Evolutionary conservation across 2,329 filamentous ascomycete genomes (phyloP).

Genomic region (Aspergillus piperis): DNA sequence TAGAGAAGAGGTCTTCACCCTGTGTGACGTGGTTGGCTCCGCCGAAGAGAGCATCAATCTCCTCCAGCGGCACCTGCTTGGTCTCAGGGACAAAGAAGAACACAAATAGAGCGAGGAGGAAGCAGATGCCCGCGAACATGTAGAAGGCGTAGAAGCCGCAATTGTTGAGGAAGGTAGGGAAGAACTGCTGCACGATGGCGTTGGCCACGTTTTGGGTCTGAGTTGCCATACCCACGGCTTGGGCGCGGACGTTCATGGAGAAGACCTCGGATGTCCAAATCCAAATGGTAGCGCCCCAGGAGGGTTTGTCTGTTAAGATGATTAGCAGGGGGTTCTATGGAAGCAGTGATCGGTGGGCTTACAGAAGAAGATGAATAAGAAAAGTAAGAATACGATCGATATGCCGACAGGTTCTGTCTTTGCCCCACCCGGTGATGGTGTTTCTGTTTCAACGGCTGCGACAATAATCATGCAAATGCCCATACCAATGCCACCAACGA

Average conservation of each 20-base stretch:
- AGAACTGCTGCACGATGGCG: constrained; percentile 69
- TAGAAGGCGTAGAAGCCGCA: constrained; percentile 58
- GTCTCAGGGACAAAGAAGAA: constrained; percentile 57
- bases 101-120: constrained; percentile 53
- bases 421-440: constrained; percentile 54
- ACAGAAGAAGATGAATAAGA: constrained; percentile 60
- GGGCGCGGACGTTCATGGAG: constrained; percentile 70
- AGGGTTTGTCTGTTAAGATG: constrained; percentile 59
- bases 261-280: constrained; percentile 71
- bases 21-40: constrained; percentile 39
- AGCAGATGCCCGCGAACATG: constrained; percentile 56
- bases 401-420: constrained; percentile 65
- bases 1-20: constrained; percentile 34
- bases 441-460: constrained; percentile 58
- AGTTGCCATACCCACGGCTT: constrained; percentile 68
- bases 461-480: constrained; percentile 70
- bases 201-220: constrained; percentile 67
- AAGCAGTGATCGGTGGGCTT: background rate
- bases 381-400: constrained; percentile 67
- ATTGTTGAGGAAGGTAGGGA: constrained; percentile 66
- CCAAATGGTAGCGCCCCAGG: constrained; percentile 70
- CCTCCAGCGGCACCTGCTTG: constrained; percentile 44
- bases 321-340: constrained; percentile 22
- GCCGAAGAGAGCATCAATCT: constrained; percentile 42
- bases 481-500: constrained; percentile 69